Percentiles rank a stretch among this genome's conserved stretches.
These are phyloP conservation scores for Colletotrichum euphorbiae DNA, from an alignment of 2,329 filamentous ascomycete species.

Conservation along the genomic window DNA sequence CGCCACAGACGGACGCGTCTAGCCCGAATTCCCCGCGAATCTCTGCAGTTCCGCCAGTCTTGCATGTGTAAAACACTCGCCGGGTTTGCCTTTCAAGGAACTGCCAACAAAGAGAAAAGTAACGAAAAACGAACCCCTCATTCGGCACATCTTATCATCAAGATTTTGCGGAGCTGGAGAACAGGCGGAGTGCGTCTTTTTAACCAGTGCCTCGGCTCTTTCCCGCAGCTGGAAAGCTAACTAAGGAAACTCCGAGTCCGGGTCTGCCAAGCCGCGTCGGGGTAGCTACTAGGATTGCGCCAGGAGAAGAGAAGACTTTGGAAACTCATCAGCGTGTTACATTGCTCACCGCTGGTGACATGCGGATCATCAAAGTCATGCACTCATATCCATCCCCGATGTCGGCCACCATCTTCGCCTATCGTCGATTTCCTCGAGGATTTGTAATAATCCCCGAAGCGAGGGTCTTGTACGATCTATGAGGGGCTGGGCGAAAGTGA, in stretches of 20 bases:
- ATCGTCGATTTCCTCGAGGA: constrained; percentile 15
- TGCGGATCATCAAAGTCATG: constrained; percentile 9
- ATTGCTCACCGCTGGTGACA: not conserved
- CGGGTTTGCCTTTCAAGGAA: too few relatives aligned
- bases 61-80: not conserved
- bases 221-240: not conserved
- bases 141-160: not conserved
- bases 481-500: not conserved
- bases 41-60: not conserved
- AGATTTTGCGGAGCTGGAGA: too few relatives aligned
- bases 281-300: not conserved
- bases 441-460: constrained; percentile 18
- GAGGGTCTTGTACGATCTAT: not conserved
- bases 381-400: constrained; percentile 25
- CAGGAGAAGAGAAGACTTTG: not conserved
- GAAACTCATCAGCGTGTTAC: not conserved
- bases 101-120: not conserved
- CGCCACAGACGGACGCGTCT: constrained; percentile 2
- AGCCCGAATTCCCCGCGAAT: constrained; percentile 1
- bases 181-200: constrained; percentile 4
- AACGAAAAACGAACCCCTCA: not conserved
- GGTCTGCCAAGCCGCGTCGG: not conserved
- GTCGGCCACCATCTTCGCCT: not conserved
- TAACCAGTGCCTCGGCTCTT: not conserved
- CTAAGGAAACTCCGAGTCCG: not conserved